Evolutionary conservation across 2,329 filamentous ascomycete species (phyloP).

Genomic region (Neocatenulostroma microsporum): DNA sequence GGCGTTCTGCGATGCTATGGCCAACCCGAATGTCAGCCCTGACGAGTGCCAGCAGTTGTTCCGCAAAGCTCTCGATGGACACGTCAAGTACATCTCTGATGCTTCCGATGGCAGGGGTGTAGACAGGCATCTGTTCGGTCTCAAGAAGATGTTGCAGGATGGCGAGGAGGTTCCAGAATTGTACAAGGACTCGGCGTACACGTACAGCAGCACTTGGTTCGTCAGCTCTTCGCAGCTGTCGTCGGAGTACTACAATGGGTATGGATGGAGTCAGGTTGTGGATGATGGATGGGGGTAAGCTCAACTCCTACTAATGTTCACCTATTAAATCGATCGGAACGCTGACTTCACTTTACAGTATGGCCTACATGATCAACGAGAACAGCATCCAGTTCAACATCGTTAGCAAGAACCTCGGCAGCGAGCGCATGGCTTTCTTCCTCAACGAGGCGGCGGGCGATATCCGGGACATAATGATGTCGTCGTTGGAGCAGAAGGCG

Average conservation of each 20-base stretch:
- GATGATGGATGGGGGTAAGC: slow-evolving; percentile 76
- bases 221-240: slow-evolving; percentile 83
- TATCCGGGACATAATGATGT: slow-evolving; percentile 75
- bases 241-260: slow-evolving; percentile 97
- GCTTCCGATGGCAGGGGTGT: slow-evolving; percentile 90
- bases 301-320: slow-evolving; percentile 15
- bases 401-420: slow-evolving; percentile 85
- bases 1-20: slow-evolving; percentile 82
- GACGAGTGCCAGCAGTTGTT: slow-evolving; percentile 66
- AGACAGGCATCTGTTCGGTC: slow-evolving; percentile 91
- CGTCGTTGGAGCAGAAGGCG: slow-evolving; percentile 72
- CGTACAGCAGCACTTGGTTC: slow-evolving; percentile 82
- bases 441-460: slow-evolving; percentile 89
- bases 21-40: slow-evolving; percentile 56
- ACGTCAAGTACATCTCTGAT: slow-evolving; percentile 83
- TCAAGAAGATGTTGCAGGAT: slow-evolving; percentile 79
- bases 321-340: neutral
- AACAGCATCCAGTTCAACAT: slow-evolving; percentile 99
- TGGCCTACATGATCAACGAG: slow-evolving; percentile 99
- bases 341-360: slow-evolving; percentile 32
- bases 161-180: slow-evolving; percentile 75
- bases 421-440: slow-evolving; percentile 90
- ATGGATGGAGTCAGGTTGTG: slow-evolving; percentile 97
- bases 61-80: slow-evolving; percentile 69
- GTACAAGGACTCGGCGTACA: slow-evolving; percentile 78